phyloP scores from a whole-genome alignment of 176 grass and related monocot genomes.

The Juncus effusus region DNA sequence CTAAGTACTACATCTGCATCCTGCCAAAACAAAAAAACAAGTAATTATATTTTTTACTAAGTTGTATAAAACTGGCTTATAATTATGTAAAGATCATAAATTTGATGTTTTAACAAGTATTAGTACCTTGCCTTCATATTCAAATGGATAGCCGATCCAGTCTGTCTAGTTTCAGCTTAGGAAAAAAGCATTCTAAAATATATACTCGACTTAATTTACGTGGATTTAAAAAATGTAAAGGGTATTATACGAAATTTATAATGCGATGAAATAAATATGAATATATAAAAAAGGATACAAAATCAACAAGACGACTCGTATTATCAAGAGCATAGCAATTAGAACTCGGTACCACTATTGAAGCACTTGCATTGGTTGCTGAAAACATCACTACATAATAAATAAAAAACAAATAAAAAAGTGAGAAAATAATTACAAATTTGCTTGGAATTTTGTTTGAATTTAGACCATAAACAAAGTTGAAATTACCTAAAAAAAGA shows the following conservation, averaged over 20 bases:
- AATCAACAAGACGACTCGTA: slow-evolving; percentile 78
- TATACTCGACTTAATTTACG: not conserved
- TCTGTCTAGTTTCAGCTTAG: slow-evolving; percentile 62
- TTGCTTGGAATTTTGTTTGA: not conserved
- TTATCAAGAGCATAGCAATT: slow-evolving; percentile 78
- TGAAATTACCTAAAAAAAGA: slow-evolving; percentile 32
- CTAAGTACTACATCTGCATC: slow-evolving; percentile 63
- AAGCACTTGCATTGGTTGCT: slow-evolving; percentile 16
- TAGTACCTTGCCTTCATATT: slow-evolving; percentile 71
- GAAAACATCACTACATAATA: slow-evolving; percentile 40
- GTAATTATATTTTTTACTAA: not conserved
- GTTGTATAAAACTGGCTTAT: not conserved
- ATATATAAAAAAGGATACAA: slow-evolving; percentile 68
- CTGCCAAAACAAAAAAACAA: slow-evolving; percentile 31
- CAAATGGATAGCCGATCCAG: slow-evolving; percentile 49
- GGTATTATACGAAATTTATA: slow-evolving; percentile 6
- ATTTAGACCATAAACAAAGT: slow-evolving; percentile 11
- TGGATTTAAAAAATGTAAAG: slow-evolving; percentile 12
- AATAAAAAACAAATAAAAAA: not conserved
- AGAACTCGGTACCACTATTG: slow-evolving; percentile 57
- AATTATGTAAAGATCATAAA: slow-evolving; percentile 5
- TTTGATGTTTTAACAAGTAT: slow-evolving; percentile 12
- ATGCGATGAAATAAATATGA: not conserved
- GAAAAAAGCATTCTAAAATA: slow-evolving; percentile 43
- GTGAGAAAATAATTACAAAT: slow-evolving; percentile 1